Base-by-base conservation (phyloP, 2,329 filamentous ascomycete species). In the Stemphylium beticola region DNA sequence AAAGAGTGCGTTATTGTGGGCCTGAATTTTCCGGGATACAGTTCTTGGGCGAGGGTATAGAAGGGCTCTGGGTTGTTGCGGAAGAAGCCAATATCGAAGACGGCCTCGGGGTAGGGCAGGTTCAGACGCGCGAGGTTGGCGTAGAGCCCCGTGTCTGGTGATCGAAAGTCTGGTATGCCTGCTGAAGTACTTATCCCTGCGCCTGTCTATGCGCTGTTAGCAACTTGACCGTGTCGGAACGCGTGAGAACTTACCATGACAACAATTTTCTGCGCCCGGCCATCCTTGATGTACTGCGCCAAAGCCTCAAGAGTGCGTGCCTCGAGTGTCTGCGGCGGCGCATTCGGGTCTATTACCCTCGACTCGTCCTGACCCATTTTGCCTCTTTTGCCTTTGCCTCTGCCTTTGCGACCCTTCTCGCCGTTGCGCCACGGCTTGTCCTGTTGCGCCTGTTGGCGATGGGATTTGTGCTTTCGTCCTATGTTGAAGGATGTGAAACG, bases 11-110 rank as follows among this genome's bases (percentile, higher is more conserved):
- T 90, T 49, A 98, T 81, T 1, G 95, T 99, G 0, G 95, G 95
- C 49, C 88, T 83, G 78, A 90, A 97, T 67, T 89, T 89, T 15
- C 93, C 93, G 0, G 95, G 95, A 69, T 96, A 96, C 4, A 99
- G 83, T 77, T 98, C 95, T 66, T 89, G 90, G 12, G 93, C 93
- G 32, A 99, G 84, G 1, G 91, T 86, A 76, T 98, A 99, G 79
- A 99, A 99, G 0, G 95, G 93, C 29, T 87, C 82, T 0, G 95
- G 95, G 61, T 96, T 89, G 38, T 87, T 71, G 58, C 88, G 84
- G 78, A 99, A 99, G 81, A 91, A 99, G 54, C 82, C 81, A 61
- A 99, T 93, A 70, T 96, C 92, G 76, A 99, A 98, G 39, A 98
- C 92, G 31, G 92, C 93, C 77, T 98, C 92, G 18, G 93, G 89